Percentiles rank a stretch among this genome's conserved stretches.
Conservation (phyloP, 1,139 yeast genomes). For the Saccharomyces hybrid region DNA sequence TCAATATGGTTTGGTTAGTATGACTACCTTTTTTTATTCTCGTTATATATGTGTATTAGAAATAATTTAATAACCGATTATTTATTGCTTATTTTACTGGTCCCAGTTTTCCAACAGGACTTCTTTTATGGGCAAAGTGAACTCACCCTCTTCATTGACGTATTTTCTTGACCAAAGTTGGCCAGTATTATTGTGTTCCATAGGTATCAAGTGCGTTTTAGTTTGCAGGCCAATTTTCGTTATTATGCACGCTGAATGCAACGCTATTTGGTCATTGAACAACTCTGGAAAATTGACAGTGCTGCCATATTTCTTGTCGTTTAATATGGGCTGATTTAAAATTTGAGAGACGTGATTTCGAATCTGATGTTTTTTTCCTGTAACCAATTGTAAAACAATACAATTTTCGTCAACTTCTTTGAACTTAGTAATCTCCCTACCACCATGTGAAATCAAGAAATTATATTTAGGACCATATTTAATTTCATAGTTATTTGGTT, state of each 20-base stretch:
- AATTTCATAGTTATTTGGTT: background rate
- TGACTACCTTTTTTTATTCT: background rate
- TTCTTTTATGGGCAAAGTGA: background rate
- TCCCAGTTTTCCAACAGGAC: background rate
- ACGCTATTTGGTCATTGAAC: slow-evolving; percentile 23
- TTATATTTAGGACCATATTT: slow-evolving; percentile 10
- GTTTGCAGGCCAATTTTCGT: slow-evolving; percentile 22
- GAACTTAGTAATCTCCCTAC: slow-evolving; percentile 11
- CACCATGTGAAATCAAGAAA: slow-evolving; percentile 1
- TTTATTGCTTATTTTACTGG: background rate
- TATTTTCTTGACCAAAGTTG: background rate
- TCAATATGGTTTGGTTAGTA: background rate
- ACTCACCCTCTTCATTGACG: background rate
- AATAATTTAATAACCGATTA: background rate
- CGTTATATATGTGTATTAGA: background rate
- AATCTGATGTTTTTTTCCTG: slow-evolving; percentile 43
- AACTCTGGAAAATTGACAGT: slow-evolving; percentile 12
- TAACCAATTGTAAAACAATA: slow-evolving; percentile 32
- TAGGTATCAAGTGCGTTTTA: slow-evolving; percentile 18
- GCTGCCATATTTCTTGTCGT: slow-evolving; percentile 27
- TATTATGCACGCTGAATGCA: slow-evolving; percentile 28
- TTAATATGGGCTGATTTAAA: slow-evolving; percentile 24
- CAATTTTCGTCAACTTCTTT: slow-evolving; percentile 20
- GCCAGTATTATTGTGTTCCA: background rate
- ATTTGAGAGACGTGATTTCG: slow-evolving; percentile 31